A percentile compares a stretch with the other conserved stretches of the same genome.
phyloP scores from a whole-genome alignment of 164 flowering plant species.

The Chimonanthus salicifolius region DNA sequence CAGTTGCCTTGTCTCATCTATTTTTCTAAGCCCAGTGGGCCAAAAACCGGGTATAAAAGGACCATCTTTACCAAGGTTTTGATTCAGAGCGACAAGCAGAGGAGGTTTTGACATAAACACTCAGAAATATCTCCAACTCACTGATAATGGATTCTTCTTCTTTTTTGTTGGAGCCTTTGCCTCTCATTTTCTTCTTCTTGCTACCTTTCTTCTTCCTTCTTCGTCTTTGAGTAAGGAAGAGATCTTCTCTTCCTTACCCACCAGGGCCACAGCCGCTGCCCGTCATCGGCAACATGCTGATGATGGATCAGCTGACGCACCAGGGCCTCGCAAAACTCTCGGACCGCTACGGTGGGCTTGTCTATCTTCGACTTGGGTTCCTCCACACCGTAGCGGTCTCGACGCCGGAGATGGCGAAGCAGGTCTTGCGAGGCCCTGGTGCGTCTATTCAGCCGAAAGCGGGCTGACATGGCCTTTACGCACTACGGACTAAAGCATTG shows the following conservation, averaged over 20 bases:
- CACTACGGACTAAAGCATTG: too few species aligned
- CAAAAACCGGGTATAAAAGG: too few species aligned
- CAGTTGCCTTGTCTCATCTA: too few species aligned
- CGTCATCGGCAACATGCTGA: conserved; percentile 63
- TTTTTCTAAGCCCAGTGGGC: too few species aligned
- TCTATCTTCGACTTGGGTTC: conserved; percentile 54
- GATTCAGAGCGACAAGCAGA: too few species aligned
- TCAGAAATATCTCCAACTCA: too few species aligned
- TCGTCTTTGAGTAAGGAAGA: neutral
- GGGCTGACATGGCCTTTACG: too few species aligned
- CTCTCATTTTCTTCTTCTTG: neutral
- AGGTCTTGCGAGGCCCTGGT: conserved; percentile 72
- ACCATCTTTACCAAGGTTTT: too few species aligned
- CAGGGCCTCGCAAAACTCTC: conserved; percentile 69
- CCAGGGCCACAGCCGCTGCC: conserved; percentile 82
- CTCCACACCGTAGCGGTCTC: conserved; percentile 57
- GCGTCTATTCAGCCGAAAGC: too few species aligned
- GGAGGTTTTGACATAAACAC: too few species aligned
- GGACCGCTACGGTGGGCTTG: conserved; percentile 57
- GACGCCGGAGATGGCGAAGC: conserved; percentile 55
- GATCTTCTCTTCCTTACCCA: conserved; percentile 43
- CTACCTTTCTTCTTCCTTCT: neutral
- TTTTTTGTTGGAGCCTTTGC: neutral
- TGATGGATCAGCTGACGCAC: conserved; percentile 82
- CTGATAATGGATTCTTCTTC: neutral